Percentiles rank a stretch among this genome's conserved stretches.
These are phyloP conservation scores for Linnemannia elongata DNA, from an alignment of 192 early-diverging fungal genomes.

Conservation along the genomic window DNA sequence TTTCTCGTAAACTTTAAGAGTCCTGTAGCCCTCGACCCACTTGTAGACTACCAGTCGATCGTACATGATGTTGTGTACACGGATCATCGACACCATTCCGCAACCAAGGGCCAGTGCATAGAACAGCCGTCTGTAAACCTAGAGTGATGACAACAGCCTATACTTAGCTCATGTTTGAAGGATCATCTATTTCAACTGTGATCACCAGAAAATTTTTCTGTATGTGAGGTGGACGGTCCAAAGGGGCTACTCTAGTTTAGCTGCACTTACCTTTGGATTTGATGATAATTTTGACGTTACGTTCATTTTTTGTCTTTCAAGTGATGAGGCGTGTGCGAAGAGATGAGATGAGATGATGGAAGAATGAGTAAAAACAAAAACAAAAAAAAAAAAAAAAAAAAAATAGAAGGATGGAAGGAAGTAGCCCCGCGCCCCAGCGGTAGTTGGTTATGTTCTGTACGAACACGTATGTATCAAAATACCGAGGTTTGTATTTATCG, in stretches of 20 bases:
- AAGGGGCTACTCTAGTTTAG: neutral
- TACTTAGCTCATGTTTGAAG: constrained; percentile 12
- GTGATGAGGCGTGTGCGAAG: neutral
- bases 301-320: neutral
- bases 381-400: neutral
- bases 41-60: neutral
- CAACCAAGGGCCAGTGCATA: constrained; percentile 8
- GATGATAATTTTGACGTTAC: too few relatives aligned
- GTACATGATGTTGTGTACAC: constrained; percentile 9
- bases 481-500: too few relatives aligned
- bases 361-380: too few relatives aligned
- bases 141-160: constrained; percentile 15
- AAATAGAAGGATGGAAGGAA: too few relatives aligned
- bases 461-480: too few relatives aligned
- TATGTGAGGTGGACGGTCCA: neutral
- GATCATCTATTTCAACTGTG: constrained; percentile 7
- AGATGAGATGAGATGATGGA: neutral
- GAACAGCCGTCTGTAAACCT: constrained; percentile 1
- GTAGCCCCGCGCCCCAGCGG: too few relatives aligned
- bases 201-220: neutral
- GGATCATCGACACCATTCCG: constrained; percentile 3
- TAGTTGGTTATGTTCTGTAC: too few relatives aligned
- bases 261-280: constrained; percentile 1
- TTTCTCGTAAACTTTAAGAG: constrained; percentile 1
- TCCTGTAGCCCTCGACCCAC: neutral